Evolutionary conservation across 2,329 filamentous ascomycete genomes (phyloP).

Genomic region (Phaeomoniella chlamydospora): DNA sequence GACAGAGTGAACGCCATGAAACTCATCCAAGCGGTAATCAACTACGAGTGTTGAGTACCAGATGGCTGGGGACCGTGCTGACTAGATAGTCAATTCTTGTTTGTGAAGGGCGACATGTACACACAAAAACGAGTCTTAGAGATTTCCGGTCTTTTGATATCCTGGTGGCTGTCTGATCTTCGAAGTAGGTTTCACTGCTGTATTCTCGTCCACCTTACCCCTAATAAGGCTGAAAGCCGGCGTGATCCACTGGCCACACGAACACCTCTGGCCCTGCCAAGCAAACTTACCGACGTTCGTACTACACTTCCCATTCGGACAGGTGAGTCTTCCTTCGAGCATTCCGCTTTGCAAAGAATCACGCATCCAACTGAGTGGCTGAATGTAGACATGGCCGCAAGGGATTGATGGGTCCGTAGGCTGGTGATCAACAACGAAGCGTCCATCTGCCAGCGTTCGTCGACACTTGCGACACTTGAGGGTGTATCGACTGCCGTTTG

Average conservation of each 20-base stretch:
- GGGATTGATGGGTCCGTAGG: constrained; percentile 14
- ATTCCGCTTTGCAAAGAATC: constrained; percentile 58
- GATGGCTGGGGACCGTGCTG: too few species aligned
- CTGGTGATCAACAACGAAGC: constrained; percentile 54
- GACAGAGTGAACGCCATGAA: too few species aligned
- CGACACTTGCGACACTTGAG: constrained; percentile 86
- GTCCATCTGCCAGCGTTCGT: constrained; percentile 46
- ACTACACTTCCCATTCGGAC: constrained; percentile 59
- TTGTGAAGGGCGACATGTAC: not conserved
- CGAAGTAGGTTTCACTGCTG: constrained; percentile 9
- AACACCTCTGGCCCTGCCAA: constrained; percentile 91
- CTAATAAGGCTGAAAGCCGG: constrained; percentile 79
- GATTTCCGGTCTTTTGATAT: not conserved
- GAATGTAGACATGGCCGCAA: constrained; percentile 81
- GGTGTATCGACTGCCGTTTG: constrained; percentile 5
- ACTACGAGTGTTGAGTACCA: too few species aligned
- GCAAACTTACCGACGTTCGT: constrained; percentile 83
- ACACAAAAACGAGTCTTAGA: not conserved
- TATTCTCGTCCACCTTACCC: constrained; percentile 65
- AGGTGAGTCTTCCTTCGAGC: constrained; percentile 71
- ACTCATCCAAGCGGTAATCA: too few species aligned
- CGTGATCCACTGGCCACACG: constrained; percentile 78
- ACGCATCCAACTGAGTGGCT: constrained; percentile 92
- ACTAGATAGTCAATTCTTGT: too few species aligned
- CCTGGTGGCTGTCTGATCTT: not conserved